phyloP scores from a whole-genome alignment of 768 basidiomycete species.

The Antrodiella citrinella region DNA sequence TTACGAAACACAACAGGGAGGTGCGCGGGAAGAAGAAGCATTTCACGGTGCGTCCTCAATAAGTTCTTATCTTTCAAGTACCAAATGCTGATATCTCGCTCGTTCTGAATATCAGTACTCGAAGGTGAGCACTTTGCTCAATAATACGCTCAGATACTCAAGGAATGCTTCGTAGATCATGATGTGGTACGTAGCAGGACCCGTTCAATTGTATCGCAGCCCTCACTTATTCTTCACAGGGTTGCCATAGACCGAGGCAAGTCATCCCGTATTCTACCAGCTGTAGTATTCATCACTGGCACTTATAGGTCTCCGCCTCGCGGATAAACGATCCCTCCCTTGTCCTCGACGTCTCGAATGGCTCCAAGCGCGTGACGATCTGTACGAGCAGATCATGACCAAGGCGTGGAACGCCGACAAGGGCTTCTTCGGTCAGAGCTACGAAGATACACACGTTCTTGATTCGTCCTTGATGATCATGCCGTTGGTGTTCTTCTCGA shows the following conservation, averaged over 20 bases:
- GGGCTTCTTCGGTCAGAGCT: conserved; percentile 78
- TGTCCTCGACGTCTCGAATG: conserved; percentile 67
- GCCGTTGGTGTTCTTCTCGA: conserved; percentile 90
- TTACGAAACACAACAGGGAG: conserved; percentile 50
- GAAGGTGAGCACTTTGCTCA: conserved; percentile 51
- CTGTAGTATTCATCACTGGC: background rate
- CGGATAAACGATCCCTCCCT: conserved; percentile 91
- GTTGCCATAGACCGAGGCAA: conserved; percentile 89
- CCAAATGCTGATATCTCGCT: background rate
- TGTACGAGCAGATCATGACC: conserved; percentile 92
- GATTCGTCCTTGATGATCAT: conserved; percentile 89
- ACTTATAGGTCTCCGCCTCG: conserved; percentile 65
- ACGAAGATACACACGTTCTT: conserved; percentile 74
- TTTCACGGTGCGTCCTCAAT: conserved; percentile 62
- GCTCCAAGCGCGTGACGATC: conserved; percentile 64
- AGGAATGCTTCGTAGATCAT: too few relatives aligned
- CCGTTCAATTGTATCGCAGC: background rate
- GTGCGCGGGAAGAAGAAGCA: conserved; percentile 80
- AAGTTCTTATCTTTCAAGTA: too few relatives aligned
- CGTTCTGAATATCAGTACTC: conserved; percentile 46
- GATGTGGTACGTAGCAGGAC: conserved; percentile 58
- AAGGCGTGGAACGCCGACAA: conserved; percentile 76
- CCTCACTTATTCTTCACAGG: conserved; percentile 34
- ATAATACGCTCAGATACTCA: too few relatives aligned
- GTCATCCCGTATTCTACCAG: background rate